phyloP scores from a whole-genome alignment of 2,329 filamentous ascomycete genomes.

The Bipolaris bicolor region DNA sequence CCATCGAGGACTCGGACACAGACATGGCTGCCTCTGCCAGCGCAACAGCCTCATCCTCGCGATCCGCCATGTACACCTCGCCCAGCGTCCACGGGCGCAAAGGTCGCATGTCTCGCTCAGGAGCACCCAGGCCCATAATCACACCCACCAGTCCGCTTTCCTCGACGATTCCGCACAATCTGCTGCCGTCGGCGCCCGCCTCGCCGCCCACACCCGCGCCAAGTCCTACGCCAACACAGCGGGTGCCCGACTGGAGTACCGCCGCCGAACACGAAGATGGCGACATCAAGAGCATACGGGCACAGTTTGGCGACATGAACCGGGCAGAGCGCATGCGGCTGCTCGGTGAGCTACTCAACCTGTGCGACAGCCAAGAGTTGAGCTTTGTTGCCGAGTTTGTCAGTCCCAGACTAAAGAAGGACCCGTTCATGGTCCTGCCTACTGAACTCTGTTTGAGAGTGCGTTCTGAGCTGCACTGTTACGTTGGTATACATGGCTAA shows the following conservation, averaged over 20 bases:
- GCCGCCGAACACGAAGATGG: conserved; percentile 82
- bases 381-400: conserved; percentile 98
- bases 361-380: conserved; percentile 93
- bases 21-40: conserved; percentile 46
- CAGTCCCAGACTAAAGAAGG: conserved; percentile 90
- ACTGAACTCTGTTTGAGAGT: conserved; percentile 91
- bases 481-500: conserved; percentile 17
- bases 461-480: conserved; percentile 48
- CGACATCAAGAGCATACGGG: conserved; percentile 77
- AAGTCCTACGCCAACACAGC: conserved; percentile 67
- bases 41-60: conserved; percentile 42
- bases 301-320: conserved; percentile 79
- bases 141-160: conserved; percentile 58
- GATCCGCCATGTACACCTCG: conserved; percentile 44
- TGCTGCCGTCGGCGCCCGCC: conserved; percentile 68
- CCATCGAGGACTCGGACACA: conserved; percentile 42
- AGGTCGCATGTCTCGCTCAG: conserved; percentile 50
- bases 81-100: conserved; percentile 46
- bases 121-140: conserved; percentile 54
- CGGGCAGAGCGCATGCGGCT: conserved; percentile 78
- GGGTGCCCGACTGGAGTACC: conserved; percentile 75
- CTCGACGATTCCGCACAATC: conserved; percentile 62
- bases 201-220: conserved; percentile 72
- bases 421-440: conserved; percentile 89
- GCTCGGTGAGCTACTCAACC: conserved; percentile 85